These are phyloP conservation scores for Claviceps arundinis DNA, from an alignment of 2,329 filamentous ascomycete species.

Conservation along the genomic window DNA sequence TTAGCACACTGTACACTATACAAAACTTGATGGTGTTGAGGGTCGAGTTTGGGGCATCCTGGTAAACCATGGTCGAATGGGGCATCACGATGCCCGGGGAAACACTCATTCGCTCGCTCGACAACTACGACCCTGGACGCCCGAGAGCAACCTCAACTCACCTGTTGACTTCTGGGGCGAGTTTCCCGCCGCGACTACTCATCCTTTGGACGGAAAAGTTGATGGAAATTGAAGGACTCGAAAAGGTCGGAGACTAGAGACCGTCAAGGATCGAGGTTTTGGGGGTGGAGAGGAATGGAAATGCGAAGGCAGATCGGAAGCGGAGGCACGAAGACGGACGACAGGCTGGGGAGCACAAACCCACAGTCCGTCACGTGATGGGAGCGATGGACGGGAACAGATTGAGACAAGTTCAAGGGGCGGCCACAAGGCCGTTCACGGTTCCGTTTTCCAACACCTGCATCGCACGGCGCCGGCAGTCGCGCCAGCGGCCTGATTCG, in stretches of 20 bases:
- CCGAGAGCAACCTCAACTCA: slow-evolving; percentile 24
- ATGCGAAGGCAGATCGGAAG: slow-evolving; percentile 17
- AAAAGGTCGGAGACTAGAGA: slow-evolving; percentile 11
- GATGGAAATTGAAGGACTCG: slow-evolving; percentile 18
- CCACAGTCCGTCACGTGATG: slow-evolving; percentile 15
- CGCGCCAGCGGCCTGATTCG: background rate
- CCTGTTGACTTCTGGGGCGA: slow-evolving; percentile 99
- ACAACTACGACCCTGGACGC: background rate
- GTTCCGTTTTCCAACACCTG: background rate
- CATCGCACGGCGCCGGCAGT: background rate
- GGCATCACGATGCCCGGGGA: background rate
- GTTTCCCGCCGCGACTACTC: slow-evolving; percentile 93
- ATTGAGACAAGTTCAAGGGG: background rate
- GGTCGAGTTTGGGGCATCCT: background rate
- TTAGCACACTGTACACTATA: slow-evolving; percentile 17
- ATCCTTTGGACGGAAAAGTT: slow-evolving; percentile 53
- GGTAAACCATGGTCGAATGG: slow-evolving; percentile 1
- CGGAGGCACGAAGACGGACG: slow-evolving; percentile 12
- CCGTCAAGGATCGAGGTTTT: slow-evolving; percentile 10
- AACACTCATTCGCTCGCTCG: slow-evolving; percentile 2
- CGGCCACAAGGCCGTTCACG: too few relatives aligned
- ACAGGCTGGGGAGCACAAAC: slow-evolving; percentile 15
- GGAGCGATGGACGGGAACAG: background rate
- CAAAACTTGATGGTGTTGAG: background rate
- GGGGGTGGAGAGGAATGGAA: slow-evolving; percentile 14